Conservation (phyloP, 345 rosid species). For the Raphanus raphanistrum region DNA sequence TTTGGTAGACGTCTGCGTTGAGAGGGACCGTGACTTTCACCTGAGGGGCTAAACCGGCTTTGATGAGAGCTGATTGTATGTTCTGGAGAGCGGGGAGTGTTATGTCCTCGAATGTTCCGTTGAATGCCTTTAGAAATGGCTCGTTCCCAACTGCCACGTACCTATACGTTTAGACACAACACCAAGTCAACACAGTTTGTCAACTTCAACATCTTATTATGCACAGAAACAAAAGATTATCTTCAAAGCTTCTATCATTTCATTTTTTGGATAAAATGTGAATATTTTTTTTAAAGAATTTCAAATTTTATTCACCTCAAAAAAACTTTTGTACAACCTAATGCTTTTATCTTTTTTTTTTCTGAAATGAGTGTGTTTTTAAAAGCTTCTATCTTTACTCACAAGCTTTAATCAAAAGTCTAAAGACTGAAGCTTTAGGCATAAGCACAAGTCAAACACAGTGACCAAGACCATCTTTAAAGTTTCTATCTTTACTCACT, state of each 20-base stretch:
- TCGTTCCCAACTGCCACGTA: conserved; percentile 75
- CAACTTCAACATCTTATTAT: too few relatives aligned
- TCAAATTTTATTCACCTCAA: too few relatives aligned
- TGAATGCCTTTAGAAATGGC: conserved; percentile 57
- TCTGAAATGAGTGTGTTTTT: too few relatives aligned
- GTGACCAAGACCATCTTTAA: too few relatives aligned
- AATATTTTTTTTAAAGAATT: too few relatives aligned
- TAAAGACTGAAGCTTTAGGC: background rate
- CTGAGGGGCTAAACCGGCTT: conserved; percentile 56
- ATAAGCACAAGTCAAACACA: background rate
- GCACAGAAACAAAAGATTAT: background rate
- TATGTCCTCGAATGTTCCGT: conserved; percentile 47
- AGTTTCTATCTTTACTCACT: too few relatives aligned
- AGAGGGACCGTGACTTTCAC: conserved; percentile 66
- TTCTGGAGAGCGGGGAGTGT: conserved; percentile 68
- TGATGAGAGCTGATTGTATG: conserved; percentile 63
- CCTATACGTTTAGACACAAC: conserved; percentile 32
- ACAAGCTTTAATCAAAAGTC: background rate
- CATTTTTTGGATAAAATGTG: too few relatives aligned
- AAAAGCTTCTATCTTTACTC: background rate
- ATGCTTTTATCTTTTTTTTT: too few relatives aligned
- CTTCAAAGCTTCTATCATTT: background rate
- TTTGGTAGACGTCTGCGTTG: conserved; percentile 67
- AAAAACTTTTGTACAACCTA: too few relatives aligned
- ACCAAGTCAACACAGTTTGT: too few relatives aligned